These are phyloP conservation scores for Aspergillus kassunensis DNA, from an alignment of 495 filamentous ascomycete genomes.

Conservation along the genomic window DNA sequence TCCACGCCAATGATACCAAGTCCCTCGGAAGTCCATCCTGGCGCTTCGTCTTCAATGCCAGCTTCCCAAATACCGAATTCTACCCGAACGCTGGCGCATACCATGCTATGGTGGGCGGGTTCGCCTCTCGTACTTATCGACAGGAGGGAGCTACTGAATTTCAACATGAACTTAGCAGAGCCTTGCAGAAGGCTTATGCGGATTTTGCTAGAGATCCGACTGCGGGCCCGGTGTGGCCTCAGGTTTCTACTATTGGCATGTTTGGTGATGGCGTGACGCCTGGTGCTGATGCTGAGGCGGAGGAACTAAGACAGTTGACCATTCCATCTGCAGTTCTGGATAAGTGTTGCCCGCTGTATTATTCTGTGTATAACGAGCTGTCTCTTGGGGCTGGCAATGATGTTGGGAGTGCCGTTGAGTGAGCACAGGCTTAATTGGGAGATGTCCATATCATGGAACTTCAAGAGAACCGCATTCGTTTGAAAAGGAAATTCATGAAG, in stretches of 20 bases:
- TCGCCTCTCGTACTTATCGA: constrained; percentile 28
- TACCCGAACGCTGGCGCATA: constrained; percentile 19
- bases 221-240: constrained; percentile 22
- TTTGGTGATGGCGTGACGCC: constrained; percentile 18
- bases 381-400: too few relatives aligned
- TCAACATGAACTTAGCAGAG: constrained; percentile 18
- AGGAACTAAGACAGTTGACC: constrained; percentile 14
- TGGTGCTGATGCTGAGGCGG: constrained; percentile 8
- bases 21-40: constrained; percentile 15
- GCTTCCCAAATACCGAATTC: constrained; percentile 28
- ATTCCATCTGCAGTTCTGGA: constrained; percentile 5
- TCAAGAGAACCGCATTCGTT: too few relatives aligned
- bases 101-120: constrained; percentile 25
- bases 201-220: constrained; percentile 29
- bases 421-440: not conserved
- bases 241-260: constrained; percentile 9
- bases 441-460: not conserved
- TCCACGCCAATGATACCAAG: constrained; percentile 19
- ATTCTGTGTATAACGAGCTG: constrained; percentile 5
- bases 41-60: constrained; percentile 31
- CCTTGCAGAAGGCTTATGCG: constrained; percentile 29
- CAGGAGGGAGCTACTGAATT: constrained; percentile 16
- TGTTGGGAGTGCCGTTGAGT: too few relatives aligned
- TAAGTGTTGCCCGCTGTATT: constrained; percentile 13
- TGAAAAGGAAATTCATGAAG: too few relatives aligned